These are phyloP conservation scores for Zelopaecilomyces penicillatus DNA, from an alignment of 2,329 filamentous ascomycete species.

Conservation along the genomic window DNA sequence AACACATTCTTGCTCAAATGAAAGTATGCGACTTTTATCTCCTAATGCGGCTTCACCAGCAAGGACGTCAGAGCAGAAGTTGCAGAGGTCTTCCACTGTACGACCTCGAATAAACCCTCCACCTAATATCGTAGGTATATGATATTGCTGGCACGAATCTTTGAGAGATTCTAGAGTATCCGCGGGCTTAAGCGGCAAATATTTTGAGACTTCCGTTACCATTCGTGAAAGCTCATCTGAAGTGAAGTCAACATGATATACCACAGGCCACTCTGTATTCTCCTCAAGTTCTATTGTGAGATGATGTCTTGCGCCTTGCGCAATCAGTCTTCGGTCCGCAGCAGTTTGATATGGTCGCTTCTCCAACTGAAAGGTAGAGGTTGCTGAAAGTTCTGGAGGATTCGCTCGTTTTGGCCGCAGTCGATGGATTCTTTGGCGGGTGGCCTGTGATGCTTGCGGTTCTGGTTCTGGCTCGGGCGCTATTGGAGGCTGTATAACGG, in stretches of 20 bases:
- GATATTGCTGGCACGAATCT: constrained; percentile 11
- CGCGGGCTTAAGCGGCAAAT: constrained; percentile 9
- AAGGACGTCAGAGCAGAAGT: constrained; percentile 24
- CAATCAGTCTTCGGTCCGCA: constrained; percentile 19
- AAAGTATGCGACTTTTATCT: constrained; percentile 16
- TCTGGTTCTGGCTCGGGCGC: not conserved
- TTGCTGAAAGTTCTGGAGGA: constrained; percentile 1
- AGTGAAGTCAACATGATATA: constrained; percentile 40
- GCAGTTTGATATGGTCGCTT: constrained; percentile 19
- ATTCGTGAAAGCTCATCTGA: constrained; percentile 27
- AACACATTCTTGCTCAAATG: constrained; percentile 12
- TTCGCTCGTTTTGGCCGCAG: not conserved
- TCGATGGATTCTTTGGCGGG: not conserved
- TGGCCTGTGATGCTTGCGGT: not conserved
- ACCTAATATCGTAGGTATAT: constrained; percentile 17
- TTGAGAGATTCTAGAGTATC: constrained; percentile 14
- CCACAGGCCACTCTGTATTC: constrained; percentile 6
- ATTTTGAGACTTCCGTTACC: constrained; percentile 12
- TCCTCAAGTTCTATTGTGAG: not conserved
- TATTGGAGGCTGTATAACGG: constrained; percentile 1
- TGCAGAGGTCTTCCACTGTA: constrained; percentile 18
- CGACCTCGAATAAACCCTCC: constrained; percentile 15
- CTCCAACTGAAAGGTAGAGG: constrained; percentile 7
- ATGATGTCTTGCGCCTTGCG: constrained; percentile 11
- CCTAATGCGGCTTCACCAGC: constrained; percentile 12